phyloP scores from a whole-genome alignment of 306 rosid species.

The Arachis stenosperma region DNA sequence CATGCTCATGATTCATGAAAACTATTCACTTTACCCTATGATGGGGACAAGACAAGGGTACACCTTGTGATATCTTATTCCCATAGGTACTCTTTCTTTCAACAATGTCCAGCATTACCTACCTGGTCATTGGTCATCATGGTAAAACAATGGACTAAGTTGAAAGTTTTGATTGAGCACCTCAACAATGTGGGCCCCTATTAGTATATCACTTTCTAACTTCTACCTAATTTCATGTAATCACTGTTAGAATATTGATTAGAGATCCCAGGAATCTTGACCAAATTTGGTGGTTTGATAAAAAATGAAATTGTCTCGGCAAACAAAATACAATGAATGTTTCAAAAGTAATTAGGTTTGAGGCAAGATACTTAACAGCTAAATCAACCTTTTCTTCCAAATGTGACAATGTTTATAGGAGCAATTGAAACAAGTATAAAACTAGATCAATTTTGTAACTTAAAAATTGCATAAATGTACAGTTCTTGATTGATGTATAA shows the following conservation, averaged over 20 bases:
- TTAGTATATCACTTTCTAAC: slow-evolving; percentile 10
- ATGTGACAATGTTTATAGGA: neutral
- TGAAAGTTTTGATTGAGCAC: slow-evolving; percentile 34
- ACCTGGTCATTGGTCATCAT: slow-evolving; percentile 41
- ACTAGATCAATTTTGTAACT: neutral
- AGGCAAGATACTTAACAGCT: neutral
- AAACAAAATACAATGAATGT: neutral
- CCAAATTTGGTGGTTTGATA: slow-evolving; percentile 5
- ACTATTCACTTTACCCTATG: slow-evolving; percentile 8
- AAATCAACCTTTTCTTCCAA: neutral
- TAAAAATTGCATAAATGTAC: neutral
- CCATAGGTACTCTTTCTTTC: slow-evolving; percentile 19
- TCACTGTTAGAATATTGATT: slow-evolving; percentile 14
- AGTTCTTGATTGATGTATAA: slow-evolving; percentile 5
- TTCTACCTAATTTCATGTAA: slow-evolving; percentile 33
- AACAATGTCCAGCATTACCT: slow-evolving; percentile 33
- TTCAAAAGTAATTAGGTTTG: neutral
- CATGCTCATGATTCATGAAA: slow-evolving; percentile 21
- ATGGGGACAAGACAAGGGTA: slow-evolving; percentile 29
- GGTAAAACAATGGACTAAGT: slow-evolving; percentile 5
- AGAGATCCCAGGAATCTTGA: neutral
- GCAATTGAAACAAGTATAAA: neutral
- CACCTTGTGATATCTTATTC: slow-evolving; percentile 18
- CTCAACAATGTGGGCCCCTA: neutral
- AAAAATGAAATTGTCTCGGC: slow-evolving; percentile 12